Evolutionary conservation across 202 grass and related monocot genomes (phyloP).

Genomic region (Setaria italica): DNA sequence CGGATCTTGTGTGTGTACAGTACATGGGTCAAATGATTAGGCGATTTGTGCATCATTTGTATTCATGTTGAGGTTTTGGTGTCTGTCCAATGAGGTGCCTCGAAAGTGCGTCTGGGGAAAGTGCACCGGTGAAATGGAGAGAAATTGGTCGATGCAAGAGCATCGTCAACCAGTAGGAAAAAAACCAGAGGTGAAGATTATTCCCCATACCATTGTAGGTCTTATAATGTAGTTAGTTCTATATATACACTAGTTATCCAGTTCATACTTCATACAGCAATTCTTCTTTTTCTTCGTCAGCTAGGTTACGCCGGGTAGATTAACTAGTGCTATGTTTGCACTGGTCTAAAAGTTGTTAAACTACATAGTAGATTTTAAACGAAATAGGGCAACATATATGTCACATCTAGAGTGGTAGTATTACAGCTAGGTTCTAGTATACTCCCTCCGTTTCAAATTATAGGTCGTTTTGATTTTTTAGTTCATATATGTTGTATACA

Average conservation of each 20-base stretch:
- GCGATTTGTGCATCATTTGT: not conserved
- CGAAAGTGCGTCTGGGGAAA: slow-evolving; percentile 4
- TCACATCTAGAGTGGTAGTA: not conserved
- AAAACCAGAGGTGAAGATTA: not conserved
- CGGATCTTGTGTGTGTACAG: slow-evolving; percentile 37
- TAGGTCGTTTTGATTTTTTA: no score
- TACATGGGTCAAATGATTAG: slow-evolving; percentile 54
- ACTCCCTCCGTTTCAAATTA: no score
- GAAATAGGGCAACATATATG: not conserved
- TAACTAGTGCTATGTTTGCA: no score
- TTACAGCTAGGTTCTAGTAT: not conserved
- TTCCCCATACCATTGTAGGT: no score
- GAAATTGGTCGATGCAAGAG: slow-evolving; percentile 29
- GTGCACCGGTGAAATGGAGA: slow-evolving; percentile 2
- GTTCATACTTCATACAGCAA: no score
- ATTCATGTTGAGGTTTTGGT: not conserved
- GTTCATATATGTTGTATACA: no score
- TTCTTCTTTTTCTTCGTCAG: no score
- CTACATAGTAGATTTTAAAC: no score
- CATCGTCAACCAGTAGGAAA: not conserved
- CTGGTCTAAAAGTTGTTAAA: no score
- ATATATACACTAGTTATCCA: no score
- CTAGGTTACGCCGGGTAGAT: no score
- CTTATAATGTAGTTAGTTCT: no score
- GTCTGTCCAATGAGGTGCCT: not conserved